phyloP scores from a whole-genome alignment of 2,329 filamentous ascomycete species.

The Aureobasidium sp. region DNA sequence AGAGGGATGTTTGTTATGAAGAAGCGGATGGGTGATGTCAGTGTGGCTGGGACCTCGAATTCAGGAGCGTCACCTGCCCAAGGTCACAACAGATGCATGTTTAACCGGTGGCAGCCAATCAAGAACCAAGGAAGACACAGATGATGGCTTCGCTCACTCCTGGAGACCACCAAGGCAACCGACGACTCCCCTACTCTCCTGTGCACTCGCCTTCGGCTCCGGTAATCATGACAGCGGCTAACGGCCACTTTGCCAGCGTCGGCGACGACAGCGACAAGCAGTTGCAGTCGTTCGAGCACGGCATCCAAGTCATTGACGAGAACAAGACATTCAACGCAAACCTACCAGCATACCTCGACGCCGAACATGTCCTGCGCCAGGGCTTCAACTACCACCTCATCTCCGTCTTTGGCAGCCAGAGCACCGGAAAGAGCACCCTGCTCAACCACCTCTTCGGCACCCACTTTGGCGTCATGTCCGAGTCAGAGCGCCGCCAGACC shows the following conservation, averaged over 20 bases:
- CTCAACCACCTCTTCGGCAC: conserved; percentile 95
- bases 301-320: conserved; percentile 93
- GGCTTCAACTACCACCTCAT: conserved; percentile 99
- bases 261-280: conserved; percentile 54
- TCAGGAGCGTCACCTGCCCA: background rate
- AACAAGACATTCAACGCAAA: conserved; percentile 88
- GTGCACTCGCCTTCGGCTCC: conserved; percentile 23
- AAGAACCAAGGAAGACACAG: background rate
- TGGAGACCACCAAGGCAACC: background rate
- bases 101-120: conserved; percentile 7
- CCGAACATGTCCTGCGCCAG: conserved; percentile 71
- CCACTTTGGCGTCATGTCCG: conserved; percentile 95
- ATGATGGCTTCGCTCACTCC: conserved; percentile 6
- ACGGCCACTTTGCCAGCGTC: conserved; percentile 70
- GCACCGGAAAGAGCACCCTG: conserved; percentile 94
- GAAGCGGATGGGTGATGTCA: background rate
- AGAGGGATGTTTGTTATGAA: background rate
- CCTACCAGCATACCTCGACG: conserved; percentile 71
- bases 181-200: conserved; percentile 11
- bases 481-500: conserved; percentile 86
- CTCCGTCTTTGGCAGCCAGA: conserved; percentile 97
- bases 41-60: background rate
- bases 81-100: background rate
- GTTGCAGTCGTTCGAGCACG: conserved; percentile 73
- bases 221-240: conserved; percentile 42